Evolutionary conservation across 1,284 basidiomycete genomes (phyloP), one percentile per base, ranked within the genome.

Genomic region (Caloboletus inedulis): DNA sequence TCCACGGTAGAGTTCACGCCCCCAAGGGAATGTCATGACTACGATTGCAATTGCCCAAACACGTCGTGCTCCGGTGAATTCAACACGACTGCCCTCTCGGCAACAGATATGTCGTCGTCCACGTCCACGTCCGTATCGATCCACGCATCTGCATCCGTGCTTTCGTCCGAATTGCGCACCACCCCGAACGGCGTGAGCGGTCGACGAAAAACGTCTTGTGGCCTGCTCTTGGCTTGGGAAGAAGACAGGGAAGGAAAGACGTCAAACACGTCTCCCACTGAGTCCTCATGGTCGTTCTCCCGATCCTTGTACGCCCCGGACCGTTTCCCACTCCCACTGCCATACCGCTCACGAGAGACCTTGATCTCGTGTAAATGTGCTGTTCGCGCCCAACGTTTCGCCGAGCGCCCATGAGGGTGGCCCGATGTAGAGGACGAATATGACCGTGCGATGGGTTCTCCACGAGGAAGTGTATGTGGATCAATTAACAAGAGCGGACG

Each of bases 311-410:
- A 12, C 7, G 4, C 27, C 25, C 35, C 47, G 5, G 42, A 29
- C 1, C 55, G 50, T 43, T 43, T 66, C 25, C 41, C 51, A 2
- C 53, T 40, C 1, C 46, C 52, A 31, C 57, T 56, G 3, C 55
- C 60, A 0, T 54, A 47, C 25, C 52, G 46, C 43, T 54, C 61
- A 4, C 44, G 58, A 13, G 34, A 27, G 2, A 43, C 41, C 52
- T 74, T 75, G 54, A 88, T 79, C 62, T 87, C 85, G 59, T 89
- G 87, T 54, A 89, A 57, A 72, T 89, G 87, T 3, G 87, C 83
- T 4, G 76, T 85, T 41, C 84, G 74, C 23, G 85, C 87, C 80
- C 81, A 86, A 37, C 76, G 75, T 53, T 78, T 80, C 36, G 79
- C 44, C 0, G 69, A 51, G 64, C 64, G 61, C 2, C 7, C 47